Base-by-base conservation (phyloP, 768 basidiomycete genomes). In the Tephrocybe sp. region DNA sequence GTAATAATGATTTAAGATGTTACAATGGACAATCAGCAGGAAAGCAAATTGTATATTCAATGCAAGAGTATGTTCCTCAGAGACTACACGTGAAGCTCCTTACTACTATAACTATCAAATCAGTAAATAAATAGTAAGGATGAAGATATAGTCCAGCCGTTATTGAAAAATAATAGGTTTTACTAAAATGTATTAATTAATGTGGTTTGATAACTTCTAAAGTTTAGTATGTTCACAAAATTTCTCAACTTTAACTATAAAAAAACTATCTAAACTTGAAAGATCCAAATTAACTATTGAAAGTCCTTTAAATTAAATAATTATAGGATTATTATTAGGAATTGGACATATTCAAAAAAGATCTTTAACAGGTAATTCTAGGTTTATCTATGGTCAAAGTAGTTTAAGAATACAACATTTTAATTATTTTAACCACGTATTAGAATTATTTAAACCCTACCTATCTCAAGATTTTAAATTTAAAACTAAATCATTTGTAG, bases 1-100 rank as follows among this genome's bases (percentile, higher is more conserved):
- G 11, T 30, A 5, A 5, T 30, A 30, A n/a, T n/a, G n/a, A n/a
- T n/a, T n/a, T n/a, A n/a, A n/a, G n/a, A n/a, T n/a, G n/a, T n/a
- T n/a, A n/a, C n/a, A 50, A 50, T 50, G 41, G 49, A 42, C 18
- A 50, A 50, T 43, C 41, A 50, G 49, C 41, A 50, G 49, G 32
- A 50, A 50, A 50, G 30, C 24, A 42, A 36, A 50, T 43, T 30
- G 24, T 36, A 43, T 42, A 42, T 42, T 34, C 9, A 7, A 33
- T 30, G 28, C 33, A 32, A 30, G 17, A 50, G 48, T 43, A 50
- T 39, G 40, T 21, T 50, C 41, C 41, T 50, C 49, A 50, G 41
- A 50, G 49, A 50, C 49, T 50, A 50, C 14, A 50, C 23, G 33
- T 50, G 33, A 50, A 42, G 41, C 39, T 50, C 41, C 49, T 41